These are phyloP conservation scores for Datura wrightii DNA, from an alignment of 257 asterid genomes.

Conservation along the genomic window DNA sequence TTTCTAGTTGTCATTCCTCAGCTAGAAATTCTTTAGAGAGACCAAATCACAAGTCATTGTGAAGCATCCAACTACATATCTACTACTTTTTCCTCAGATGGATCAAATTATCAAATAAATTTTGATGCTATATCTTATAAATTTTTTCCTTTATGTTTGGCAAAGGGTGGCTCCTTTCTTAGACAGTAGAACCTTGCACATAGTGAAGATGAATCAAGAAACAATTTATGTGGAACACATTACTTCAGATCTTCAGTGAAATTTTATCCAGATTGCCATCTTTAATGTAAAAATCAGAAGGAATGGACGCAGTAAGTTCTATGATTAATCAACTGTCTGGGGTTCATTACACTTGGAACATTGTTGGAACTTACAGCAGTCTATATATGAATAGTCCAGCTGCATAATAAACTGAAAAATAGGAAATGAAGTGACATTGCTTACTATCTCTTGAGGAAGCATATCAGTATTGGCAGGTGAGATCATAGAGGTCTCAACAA, in stretches of 20 bases:
- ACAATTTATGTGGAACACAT: neutral
- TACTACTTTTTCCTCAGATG: neutral
- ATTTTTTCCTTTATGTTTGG: neutral
- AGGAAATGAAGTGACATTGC: neutral
- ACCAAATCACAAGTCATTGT: neutral
- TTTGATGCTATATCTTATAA: neutral
- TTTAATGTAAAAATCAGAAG: neutral
- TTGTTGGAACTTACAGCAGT: neutral
- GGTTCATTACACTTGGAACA: neutral
- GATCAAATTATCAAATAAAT: neutral
- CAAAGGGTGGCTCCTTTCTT: neutral
- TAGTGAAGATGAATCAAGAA: neutral
- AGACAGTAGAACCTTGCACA: neutral
- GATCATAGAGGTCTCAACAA: conserved; percentile 9
- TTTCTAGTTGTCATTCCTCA: neutral
- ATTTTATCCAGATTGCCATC: neutral
- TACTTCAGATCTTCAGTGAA: neutral
- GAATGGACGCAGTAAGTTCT: neutral
- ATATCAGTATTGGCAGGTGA: conserved; percentile 16
- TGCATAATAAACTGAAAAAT: conserved; percentile 6
- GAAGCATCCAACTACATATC: neutral
- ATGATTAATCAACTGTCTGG: neutral
- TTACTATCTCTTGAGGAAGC: conserved; percentile 9
- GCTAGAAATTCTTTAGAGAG: neutral
- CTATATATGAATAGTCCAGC: neutral